Percentiles rank a stretch among this genome's conserved stretches.
Evolutionary conservation across 2,329 filamentous ascomycete genomes (phyloP).

Genomic region (Colletotrichum sp.): DNA sequence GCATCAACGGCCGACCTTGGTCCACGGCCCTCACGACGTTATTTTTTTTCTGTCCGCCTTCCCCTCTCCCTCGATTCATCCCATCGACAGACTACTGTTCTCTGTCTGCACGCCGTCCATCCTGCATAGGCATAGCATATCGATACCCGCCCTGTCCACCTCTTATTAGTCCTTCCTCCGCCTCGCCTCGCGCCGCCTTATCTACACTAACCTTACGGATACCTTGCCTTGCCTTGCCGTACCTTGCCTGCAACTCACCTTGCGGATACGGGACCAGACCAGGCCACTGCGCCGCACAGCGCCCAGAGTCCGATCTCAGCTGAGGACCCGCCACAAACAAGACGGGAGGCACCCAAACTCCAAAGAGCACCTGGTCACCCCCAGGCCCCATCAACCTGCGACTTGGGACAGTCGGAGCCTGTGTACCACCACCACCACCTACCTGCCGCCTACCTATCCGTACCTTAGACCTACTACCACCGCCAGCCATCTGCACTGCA

Average conservation of each 20-base stretch:
- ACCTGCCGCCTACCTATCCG: background rate
- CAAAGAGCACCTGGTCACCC: background rate
- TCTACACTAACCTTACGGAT: background rate
- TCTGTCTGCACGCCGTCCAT: background rate
- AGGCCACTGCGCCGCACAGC: background rate
- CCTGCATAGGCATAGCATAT: background rate
- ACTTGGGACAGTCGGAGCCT: slow-evolving; percentile 8
- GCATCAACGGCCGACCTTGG: background rate
- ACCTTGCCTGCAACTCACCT: background rate
- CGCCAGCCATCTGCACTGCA: background rate
- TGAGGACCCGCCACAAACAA: slow-evolving; percentile 13
- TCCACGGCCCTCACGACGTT: background rate
- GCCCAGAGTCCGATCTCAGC: background rate
- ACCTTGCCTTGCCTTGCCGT: background rate
- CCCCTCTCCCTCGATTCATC: background rate
- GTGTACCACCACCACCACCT: background rate
- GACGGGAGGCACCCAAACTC: background rate
- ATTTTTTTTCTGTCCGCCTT: background rate
- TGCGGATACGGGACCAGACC: background rate
- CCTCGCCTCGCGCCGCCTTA: background rate
- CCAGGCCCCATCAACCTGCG: slow-evolving; percentile 15
- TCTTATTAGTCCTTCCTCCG: background rate
- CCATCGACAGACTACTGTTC: background rate
- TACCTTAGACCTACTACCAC: background rate
- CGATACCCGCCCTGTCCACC: background rate